Base-by-base conservation (phyloP, 495 filamentous ascomycete genomes). In the Aspergillus heteromorphus region DNA sequence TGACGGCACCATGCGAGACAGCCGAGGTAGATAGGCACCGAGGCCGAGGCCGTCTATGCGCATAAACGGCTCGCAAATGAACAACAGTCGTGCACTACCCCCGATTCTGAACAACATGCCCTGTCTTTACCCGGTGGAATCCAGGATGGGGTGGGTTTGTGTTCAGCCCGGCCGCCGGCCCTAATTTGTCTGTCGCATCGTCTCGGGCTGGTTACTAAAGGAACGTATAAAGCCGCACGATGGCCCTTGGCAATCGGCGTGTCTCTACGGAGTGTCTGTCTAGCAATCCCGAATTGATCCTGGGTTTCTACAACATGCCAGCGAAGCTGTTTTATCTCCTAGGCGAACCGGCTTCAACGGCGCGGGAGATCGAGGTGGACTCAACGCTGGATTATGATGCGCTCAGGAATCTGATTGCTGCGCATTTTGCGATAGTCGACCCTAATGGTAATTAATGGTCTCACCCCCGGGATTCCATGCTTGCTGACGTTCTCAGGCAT, bases 301-400 rank as follows among this genome's bases (percentile, higher is more conserved):
- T 27, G 23, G 23, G 23, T 7, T 7, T 4, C 23, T 3, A 27
- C 23, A 53, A 25, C 53, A 48, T 63, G 50, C 40, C 27, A 47
- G 45, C 40, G 25, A 45, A 45, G 23, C 49, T 57, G 0, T 67
- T 67, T 53, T 65, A 67, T 31, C 49, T 65, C 51, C 34, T 65
- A 13, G 64, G 64, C 9, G 57, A 67, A 40, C 62, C 62, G 16
- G 30, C 55, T 43, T 25, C 56, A n/a, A 59, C 65, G 0, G 51
- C 63, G 4, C 54, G 62, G 45, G 2, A 50, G 14, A 52, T 68
- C 2, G 53, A 40, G 0, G n/a, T 64, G 21, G 61, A 64, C 38
- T 14, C 59, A 10, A 17, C 54, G 54, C 27, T 64, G 57, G 65
- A 66, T n/a, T 25, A 14, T 25, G 42, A n/a, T 23, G 42, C 59